phyloP scores from a whole-genome alignment of 2,329 filamentous ascomycete genomes.

The Pseudocercospora fijiensis region DNA sequence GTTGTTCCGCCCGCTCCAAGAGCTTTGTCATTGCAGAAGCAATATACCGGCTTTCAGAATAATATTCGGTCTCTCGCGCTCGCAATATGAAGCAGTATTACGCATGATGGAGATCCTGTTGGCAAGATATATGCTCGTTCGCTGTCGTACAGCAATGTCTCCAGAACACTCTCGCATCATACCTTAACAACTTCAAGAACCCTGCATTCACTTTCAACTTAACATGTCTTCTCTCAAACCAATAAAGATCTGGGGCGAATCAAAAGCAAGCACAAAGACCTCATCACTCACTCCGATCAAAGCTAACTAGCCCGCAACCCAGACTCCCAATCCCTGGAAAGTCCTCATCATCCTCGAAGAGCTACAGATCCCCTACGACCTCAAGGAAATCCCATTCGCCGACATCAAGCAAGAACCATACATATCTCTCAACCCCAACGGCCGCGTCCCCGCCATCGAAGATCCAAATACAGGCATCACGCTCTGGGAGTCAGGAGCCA shows the following conservation, averaged over 20 bases:
- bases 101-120: too few relatives aligned
- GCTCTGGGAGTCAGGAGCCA: slow-evolving; percentile 40
- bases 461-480: slow-evolving; percentile 49
- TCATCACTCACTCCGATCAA: not conserved
- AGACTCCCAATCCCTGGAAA: slow-evolving; percentile 46
- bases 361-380: slow-evolving; percentile 43
- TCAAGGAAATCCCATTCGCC: slow-evolving; percentile 39
- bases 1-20: too few relatives aligned
- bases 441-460: slow-evolving; percentile 46
- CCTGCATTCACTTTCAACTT: not conserved
- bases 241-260: not conserved
- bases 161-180: not conserved
- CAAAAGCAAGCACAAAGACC: not conserved
- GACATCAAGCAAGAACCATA: slow-evolving; percentile 44
- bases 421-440: slow-evolving; percentile 45
- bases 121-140: not conserved
- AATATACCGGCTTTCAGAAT: too few relatives aligned
- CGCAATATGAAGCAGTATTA: too few relatives aligned
- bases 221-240: not conserved
- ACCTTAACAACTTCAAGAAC: not conserved
- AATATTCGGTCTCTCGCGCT: too few relatives aligned
- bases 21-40: too few relatives aligned
- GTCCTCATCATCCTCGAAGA: slow-evolving; percentile 47
- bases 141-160: not conserved
- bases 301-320: not conserved